Conservation (phyloP, 345 rosid species). For the Moricandia arvensis region DNA sequence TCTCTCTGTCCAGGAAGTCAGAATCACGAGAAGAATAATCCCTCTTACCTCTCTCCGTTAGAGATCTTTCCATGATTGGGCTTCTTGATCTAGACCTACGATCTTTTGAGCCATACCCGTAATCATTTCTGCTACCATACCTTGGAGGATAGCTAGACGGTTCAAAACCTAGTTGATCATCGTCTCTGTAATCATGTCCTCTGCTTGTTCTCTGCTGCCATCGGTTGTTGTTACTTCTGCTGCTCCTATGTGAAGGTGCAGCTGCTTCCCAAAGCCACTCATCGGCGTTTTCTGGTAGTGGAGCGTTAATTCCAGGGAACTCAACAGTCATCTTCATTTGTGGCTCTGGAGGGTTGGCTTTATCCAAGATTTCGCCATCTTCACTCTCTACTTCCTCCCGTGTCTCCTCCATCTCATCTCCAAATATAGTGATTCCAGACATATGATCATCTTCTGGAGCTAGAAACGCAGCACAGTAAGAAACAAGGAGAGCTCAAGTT, state of each 20-base stretch:
- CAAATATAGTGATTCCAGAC: conserved; percentile 81
- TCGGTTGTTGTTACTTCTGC: conserved; percentile 38
- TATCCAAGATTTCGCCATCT: conserved; percentile 73
- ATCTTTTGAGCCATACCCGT: conserved; percentile 40
- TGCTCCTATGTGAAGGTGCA: conserved; percentile 43
- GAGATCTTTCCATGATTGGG: conserved; percentile 42
- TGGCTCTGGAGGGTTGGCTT: conserved; percentile 38
- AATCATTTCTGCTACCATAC: conserved; percentile 45
- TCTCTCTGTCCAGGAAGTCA: conserved; percentile 30
- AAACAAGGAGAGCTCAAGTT: not conserved
- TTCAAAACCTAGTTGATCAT: conserved; percentile 63
- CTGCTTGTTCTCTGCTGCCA: conserved; percentile 44
- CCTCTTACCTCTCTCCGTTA: conserved; percentile 51
- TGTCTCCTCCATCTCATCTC: conserved; percentile 45
- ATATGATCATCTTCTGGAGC: conserved; percentile 62
- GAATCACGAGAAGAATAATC: conserved; percentile 38
- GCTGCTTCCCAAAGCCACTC: conserved; percentile 64
- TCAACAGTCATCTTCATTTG: conserved; percentile 51
- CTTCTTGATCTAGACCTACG: conserved; percentile 37
- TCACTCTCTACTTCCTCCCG: conserved; percentile 43
- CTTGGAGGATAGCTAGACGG: conserved; percentile 69
- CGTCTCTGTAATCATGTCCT: conserved; percentile 54
- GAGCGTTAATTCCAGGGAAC: conserved; percentile 89
- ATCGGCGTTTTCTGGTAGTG: conserved; percentile 77
- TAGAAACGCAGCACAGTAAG: conserved; percentile 28